Percentiles rank a stretch among this genome's conserved stretches.
Conservation (phyloP, 169 alveolate species). For the Plasmodium coatneyi region DNA sequence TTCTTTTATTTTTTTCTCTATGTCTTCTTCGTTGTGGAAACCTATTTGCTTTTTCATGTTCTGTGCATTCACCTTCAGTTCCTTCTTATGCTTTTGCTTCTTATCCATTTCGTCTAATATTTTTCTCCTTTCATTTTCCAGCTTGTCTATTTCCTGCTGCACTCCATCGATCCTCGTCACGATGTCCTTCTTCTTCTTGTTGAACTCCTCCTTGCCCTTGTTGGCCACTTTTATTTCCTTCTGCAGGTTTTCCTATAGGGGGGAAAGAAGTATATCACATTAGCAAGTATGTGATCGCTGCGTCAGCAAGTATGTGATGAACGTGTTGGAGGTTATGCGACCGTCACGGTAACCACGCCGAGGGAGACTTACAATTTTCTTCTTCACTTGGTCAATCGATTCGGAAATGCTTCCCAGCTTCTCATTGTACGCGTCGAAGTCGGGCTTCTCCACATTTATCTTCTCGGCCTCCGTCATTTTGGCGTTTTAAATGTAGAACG, state of each 20-base stretch:
- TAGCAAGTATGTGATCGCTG: no score
- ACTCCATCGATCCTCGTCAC: conserved; percentile 78
- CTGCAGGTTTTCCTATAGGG: conserved; percentile 64
- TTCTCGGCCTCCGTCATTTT: conserved; percentile 75
- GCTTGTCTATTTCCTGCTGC: conserved; percentile 78
- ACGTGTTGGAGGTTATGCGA: background rate
- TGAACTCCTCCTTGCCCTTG: conserved; percentile 77
- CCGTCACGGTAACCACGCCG: background rate
- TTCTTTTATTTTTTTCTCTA: conserved; percentile 80
- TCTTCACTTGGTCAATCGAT: conserved; percentile 63
- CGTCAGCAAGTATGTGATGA: no score
- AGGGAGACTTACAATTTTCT: conserved; percentile 38
- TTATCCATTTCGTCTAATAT: conserved; percentile 80
- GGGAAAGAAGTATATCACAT: background rate
- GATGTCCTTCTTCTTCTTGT: conserved; percentile 78
- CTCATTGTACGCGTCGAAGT: conserved; percentile 72
- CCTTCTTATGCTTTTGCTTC: conserved; percentile 81
- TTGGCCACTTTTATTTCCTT: conserved; percentile 79
- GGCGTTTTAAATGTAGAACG: background rate
- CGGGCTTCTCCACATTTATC: conserved; percentile 59
- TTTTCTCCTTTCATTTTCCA: conserved; percentile 79
- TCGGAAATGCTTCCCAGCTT: conserved; percentile 50
- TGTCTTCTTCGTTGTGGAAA: conserved; percentile 81
- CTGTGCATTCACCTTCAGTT: conserved; percentile 77
- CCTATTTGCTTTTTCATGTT: conserved; percentile 82